Base-by-base conservation (phyloP, 495 filamentous ascomycete species). In the Hypoxylon rickii region DNA sequence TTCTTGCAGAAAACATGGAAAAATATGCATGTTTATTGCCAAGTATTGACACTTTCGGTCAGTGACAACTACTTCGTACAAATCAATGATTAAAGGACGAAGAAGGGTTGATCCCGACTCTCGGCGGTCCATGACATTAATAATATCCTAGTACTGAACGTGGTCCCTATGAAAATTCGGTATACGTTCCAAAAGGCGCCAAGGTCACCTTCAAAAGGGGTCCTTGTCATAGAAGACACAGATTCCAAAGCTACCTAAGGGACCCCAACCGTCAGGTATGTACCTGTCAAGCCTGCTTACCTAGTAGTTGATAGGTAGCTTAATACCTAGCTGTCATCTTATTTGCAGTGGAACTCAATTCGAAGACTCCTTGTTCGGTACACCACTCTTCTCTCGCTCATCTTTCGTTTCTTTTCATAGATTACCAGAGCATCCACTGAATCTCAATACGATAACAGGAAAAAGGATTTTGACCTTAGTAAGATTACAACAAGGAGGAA, bases 1-100 rank as follows among this genome's bases (percentile, higher is more conserved):
- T n/a, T 12, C 32, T 13, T 36, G 13, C 32, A 36, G 7, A 36
- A 7, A 12, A 13, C 13, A 38, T 13, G 7, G 32, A 34, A 37
- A 51, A 55, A 61, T 50, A 41, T 50, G 57, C 29, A 61, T 21
- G 38, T 55, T 55, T 47, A 51, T 47, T 42, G 46, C 38, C 51
- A 61, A 55, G 58, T 29, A 51, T 43, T 33, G 10, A 31, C 8
- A 18, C 32, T 40, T 41, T 45, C 32, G 16, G n/a, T 44, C 40
- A 17, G 7, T 34, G n/a, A 44, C 7, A 37, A 13, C 15, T 20
- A n/a, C n/a, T n/a, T n/a, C n/a, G n/a, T n/a, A 15, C 8, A 38
- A 7, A n/a, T 32, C 7, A 17, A 38, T 54, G 53, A 55, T 47
- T 47, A 62, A 62, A 41, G 51, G 22, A 21, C 2, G 31, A 21